A percentile compares a stretch with the other conserved stretches of the same genome.
phyloP scores from a whole-genome alignment of 2,329 filamentous ascomycete species.

The Didymella sp. region DNA sequence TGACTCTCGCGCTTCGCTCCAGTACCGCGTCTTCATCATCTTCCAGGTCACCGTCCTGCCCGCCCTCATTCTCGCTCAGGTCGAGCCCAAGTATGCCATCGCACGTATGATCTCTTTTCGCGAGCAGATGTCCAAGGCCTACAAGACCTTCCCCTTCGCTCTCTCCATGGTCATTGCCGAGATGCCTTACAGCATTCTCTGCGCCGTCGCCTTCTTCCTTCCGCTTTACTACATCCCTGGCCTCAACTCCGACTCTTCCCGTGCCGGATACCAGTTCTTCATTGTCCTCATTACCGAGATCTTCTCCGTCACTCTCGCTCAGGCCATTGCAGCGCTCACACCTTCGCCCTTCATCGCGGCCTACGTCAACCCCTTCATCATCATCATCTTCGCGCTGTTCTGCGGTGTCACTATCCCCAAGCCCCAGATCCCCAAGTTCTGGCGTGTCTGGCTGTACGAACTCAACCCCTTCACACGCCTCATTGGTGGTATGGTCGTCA shows the following conservation, averaged over 20 bases:
- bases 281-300: conserved; percentile 83
- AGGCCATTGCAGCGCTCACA: conserved; percentile 75
- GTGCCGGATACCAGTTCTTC: conserved; percentile 86
- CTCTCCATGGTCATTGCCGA: conserved; percentile 81
- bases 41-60: conserved; percentile 89
- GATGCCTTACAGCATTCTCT: conserved; percentile 82
- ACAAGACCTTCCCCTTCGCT: conserved; percentile 80
- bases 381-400: conserved; percentile 81
- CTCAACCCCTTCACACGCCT: conserved; percentile 84
- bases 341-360: conserved; percentile 80
- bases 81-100: conserved; percentile 83
- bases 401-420: conserved; percentile 85
- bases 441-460: conserved; percentile 81
- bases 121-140: conserved; percentile 85
- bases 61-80: conserved; percentile 80
- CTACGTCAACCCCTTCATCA: conserved; percentile 70
- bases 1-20: conserved; percentile 75
- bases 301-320: conserved; percentile 81
- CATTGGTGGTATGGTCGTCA: conserved; percentile 80
- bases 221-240: conserved; percentile 86
- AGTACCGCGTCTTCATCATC: conserved; percentile 87
- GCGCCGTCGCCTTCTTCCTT: conserved; percentile 80
- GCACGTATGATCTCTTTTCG: conserved; percentile 84
- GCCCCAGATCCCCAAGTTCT: conserved; percentile 78
- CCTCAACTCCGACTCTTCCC: conserved; percentile 66